Evolutionary conservation across 1,139 yeast genomes (phyloP).

Genomic region (Suhomyces yuchorum): DNA sequence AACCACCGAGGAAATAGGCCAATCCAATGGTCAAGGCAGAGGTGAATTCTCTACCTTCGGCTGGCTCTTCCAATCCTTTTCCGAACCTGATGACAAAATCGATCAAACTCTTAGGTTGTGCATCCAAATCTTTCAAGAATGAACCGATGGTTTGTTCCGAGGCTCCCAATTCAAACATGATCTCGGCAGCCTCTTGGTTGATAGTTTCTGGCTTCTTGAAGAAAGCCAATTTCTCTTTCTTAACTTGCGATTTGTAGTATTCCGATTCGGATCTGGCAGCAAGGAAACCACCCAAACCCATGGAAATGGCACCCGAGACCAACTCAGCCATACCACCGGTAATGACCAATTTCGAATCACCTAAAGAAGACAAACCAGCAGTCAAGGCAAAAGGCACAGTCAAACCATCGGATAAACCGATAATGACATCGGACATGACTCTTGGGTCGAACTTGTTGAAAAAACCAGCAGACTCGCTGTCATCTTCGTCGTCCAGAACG

Average conservation of each 20-base stretch:
- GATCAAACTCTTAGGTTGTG: constrained; percentile 65
- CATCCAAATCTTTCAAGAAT: constrained; percentile 69
- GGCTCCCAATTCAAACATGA: constrained; percentile 69
- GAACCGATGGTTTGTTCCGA: constrained; percentile 64
- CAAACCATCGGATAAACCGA: constrained; percentile 78
- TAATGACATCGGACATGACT: constrained; percentile 77
- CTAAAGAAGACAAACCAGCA: constrained; percentile 77
- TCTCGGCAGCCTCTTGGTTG: constrained; percentile 72
- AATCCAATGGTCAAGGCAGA: constrained; percentile 77
- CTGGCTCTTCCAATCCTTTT: constrained; percentile 78
- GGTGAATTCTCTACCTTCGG: constrained; percentile 74
- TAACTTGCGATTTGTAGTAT: constrained; percentile 69
- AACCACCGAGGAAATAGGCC: constrained; percentile 77
- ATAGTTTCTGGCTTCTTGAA: constrained; percentile 63
- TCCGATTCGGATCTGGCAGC: constrained; percentile 82
- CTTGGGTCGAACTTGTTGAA: constrained; percentile 61
- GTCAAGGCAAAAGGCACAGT: constrained; percentile 86
- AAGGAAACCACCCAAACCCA: constrained; percentile 83
- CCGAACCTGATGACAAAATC: constrained; percentile 75
- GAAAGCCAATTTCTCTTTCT: constrained; percentile 66
- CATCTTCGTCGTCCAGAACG: constrained; percentile 26
- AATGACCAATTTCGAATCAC: constrained; percentile 72
- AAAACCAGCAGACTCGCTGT: constrained; percentile 32
- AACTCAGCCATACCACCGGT: constrained; percentile 88
- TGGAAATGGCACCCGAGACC: constrained; percentile 80